These are phyloP conservation scores for Aspergillus kassunensis DNA, from an alignment of 495 filamentous ascomycete genomes.

Conservation along the genomic window DNA sequence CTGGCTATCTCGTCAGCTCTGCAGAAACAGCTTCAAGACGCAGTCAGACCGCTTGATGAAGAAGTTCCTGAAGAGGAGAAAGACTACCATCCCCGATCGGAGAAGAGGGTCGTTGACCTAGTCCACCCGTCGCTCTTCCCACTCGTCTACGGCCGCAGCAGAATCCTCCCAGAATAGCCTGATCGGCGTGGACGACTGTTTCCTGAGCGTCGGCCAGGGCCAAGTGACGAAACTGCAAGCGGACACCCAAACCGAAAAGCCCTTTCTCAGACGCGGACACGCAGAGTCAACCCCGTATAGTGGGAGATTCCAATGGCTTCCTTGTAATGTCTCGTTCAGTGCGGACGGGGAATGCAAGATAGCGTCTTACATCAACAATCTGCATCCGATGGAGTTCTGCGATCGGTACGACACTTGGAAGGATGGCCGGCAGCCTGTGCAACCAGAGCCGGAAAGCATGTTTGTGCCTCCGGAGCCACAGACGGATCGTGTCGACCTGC, in stretches of 20 bases:
- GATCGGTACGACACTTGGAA: no score
- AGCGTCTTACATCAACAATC: conserved; percentile 57
- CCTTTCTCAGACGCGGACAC: no score
- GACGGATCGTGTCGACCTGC: background rate
- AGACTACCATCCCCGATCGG: conserved; percentile 16
- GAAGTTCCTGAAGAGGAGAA: conserved; percentile 1
- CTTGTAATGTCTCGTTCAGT: conserved; percentile 50
- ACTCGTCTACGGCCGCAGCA: conserved; percentile 4
- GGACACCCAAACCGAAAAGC: no score
- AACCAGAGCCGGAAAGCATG: no score
- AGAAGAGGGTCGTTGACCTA: conserved; percentile 13
- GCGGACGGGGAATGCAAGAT: conserved; percentile 27
- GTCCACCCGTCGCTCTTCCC: conserved; percentile 18
- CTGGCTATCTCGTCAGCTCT: background rate
- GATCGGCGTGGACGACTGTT: conserved; percentile 9
- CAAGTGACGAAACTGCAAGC: background rate
- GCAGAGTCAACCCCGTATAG: no score
- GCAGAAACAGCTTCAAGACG: background rate
- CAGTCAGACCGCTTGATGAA: conserved; percentile 9
- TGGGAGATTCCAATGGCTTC: conserved; percentile 55
- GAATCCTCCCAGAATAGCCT: background rate
- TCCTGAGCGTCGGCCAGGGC: background rate
- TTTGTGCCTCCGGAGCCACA: background rate
- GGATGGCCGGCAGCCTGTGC: no score
- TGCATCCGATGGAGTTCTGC: conserved; percentile 43